Evolutionary conservation across 1,284 basidiomycete species (phyloP).

Genomic region (Austropuccinia psidii): DNA sequence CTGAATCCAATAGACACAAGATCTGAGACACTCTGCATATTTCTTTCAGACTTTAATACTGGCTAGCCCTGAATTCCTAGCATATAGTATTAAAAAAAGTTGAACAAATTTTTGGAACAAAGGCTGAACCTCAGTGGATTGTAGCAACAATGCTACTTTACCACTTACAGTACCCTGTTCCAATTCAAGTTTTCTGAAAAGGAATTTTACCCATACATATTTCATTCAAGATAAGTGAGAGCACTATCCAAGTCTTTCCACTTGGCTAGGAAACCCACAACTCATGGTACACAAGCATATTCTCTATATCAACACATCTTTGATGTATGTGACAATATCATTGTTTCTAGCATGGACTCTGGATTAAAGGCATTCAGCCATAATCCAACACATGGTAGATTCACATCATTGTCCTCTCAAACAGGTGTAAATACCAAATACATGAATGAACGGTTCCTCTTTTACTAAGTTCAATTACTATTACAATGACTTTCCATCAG

Average conservation of each 20-base stretch:
- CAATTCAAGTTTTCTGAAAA: slow-evolving; percentile 60
- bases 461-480: slow-evolving; percentile 61
- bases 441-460: too few species aligned
- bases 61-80: too few species aligned
- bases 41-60: too few species aligned
- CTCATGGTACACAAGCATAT: slow-evolving; percentile 58
- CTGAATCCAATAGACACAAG: too few species aligned
- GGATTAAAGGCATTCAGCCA: slow-evolving; percentile 62
- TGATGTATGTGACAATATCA: slow-evolving; percentile 57
- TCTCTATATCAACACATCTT: slow-evolving; percentile 57
- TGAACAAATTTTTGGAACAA: slow-evolving; percentile 55
- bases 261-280: slow-evolving; percentile 50
- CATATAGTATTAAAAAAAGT: slow-evolving; percentile 50
- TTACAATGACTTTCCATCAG: slow-evolving; percentile 58
- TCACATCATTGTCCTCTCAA: too few species aligned
- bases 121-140: slow-evolving; percentile 57
- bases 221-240: slow-evolving; percentile 56
- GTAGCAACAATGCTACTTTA: slow-evolving; percentile 59
- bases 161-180: slow-evolving; percentile 56
- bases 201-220: too few species aligned
- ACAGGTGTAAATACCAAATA: too few species aligned
- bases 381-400: slow-evolving; percentile 62
- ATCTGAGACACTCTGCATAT: too few species aligned
- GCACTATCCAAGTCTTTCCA: slow-evolving; percentile 53
- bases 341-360: slow-evolving; percentile 59